Evolutionary conservation across 2,329 filamentous ascomycete species (phyloP).

Genomic region (Ophiocordyceps camponoti-rufipedis): DNA sequence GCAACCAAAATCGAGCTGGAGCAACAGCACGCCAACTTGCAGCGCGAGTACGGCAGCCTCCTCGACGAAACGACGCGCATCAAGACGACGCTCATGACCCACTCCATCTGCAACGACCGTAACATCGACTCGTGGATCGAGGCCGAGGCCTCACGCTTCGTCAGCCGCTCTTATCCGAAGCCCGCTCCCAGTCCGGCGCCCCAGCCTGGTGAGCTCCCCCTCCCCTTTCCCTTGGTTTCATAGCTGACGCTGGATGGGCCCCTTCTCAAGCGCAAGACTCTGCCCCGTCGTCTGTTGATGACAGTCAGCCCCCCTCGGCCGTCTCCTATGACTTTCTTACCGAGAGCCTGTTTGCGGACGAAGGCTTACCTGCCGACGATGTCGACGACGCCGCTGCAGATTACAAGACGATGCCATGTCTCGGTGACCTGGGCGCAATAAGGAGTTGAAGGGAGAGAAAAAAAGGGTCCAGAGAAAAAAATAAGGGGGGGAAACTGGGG

Average conservation of each 20-base stretch:
- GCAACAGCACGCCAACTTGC: slow-evolving; percentile 21
- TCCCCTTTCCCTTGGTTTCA: no score
- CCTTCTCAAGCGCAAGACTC: not conserved
- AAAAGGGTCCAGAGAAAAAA: no score
- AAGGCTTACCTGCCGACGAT: not conserved
- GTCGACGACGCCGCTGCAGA: not conserved
- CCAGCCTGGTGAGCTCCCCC: not conserved
- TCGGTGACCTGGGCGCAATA: no score
- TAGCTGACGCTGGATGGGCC: not conserved
- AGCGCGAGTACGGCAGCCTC: slow-evolving; percentile 22
- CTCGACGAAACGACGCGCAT: slow-evolving; percentile 25
- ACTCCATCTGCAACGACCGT: slow-evolving; percentile 30
- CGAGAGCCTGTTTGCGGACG: slow-evolving; percentile 12
- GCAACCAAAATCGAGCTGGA: slow-evolving; percentile 25
- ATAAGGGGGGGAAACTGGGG: no score
- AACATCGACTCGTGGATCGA: slow-evolving; percentile 36
- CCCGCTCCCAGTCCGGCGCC: not conserved
- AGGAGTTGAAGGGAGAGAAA: no score
- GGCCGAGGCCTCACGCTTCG: slow-evolving; percentile 30
- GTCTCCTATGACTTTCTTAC: slow-evolving; percentile 20
- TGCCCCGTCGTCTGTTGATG: not conserved
- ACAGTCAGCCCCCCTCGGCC: not conserved
- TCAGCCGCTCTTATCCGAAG: slow-evolving; percentile 10
- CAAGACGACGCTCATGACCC: slow-evolving; percentile 32
- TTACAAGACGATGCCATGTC: not conserved